phyloP scores from a whole-genome alignment of 164 flowering plant species.

The Dillenia turbinata region DNA sequence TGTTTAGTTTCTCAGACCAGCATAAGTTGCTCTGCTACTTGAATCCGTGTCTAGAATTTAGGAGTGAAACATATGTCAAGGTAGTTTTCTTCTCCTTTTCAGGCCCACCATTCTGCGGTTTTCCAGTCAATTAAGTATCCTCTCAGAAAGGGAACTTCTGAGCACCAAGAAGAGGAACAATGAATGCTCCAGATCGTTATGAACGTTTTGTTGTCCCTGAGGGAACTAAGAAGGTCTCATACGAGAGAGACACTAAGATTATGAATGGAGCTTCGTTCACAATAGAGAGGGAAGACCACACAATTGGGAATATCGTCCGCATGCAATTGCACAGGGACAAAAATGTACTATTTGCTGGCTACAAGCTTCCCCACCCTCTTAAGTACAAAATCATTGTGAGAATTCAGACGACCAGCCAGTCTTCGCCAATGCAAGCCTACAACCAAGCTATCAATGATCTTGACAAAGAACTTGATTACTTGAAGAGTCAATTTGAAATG shows the following conservation, averaged over 20 bases:
- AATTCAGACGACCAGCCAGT: slow-evolving; percentile 91
- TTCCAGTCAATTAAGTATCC: no score
- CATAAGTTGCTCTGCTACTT: no score
- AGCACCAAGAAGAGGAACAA: slow-evolving; percentile 6
- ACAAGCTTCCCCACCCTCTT: slow-evolving; percentile 98
- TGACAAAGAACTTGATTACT: slow-evolving; percentile 81
- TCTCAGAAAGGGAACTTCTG: no score
- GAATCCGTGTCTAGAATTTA: no score
- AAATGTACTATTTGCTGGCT: slow-evolving; percentile 86
- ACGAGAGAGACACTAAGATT: slow-evolving; percentile 95
- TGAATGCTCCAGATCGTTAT: slow-evolving; percentile 92
- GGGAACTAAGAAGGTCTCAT: slow-evolving; percentile 92
- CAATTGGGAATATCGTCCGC: slow-evolving; percentile 87
- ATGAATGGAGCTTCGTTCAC: slow-evolving; percentile 95
- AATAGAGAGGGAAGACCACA: slow-evolving; percentile 92
- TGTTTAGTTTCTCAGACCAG: no score
- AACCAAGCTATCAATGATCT: slow-evolving; percentile 93
- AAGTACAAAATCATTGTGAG: slow-evolving; percentile 91
- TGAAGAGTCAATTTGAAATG: slow-evolving; percentile 62
- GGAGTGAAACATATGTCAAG: no score
- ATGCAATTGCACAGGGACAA: slow-evolving; percentile 94
- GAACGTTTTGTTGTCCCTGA: slow-evolving; percentile 94
- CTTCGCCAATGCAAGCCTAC: slow-evolving; percentile 98
- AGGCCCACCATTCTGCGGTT: no score
- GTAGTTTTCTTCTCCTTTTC: no score